These are phyloP conservation scores for Apiospora saccharicola DNA, from an alignment of 2,329 filamentous ascomycete genomes.

Conservation along the genomic window DNA sequence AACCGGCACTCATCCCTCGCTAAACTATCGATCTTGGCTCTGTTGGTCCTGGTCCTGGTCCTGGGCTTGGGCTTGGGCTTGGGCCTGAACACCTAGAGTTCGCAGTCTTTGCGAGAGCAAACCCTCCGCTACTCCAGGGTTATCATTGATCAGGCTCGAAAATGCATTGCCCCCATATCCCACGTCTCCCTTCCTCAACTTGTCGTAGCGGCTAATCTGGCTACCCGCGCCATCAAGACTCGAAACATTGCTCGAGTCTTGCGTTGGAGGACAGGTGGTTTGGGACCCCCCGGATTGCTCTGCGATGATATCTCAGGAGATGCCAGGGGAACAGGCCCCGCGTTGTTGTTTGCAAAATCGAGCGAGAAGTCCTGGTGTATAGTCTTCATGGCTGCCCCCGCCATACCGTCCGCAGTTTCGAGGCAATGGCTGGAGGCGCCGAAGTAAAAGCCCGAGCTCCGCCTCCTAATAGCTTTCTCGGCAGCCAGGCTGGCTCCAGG, in stretches of 20 bases:
- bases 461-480: constrained; percentile 66
- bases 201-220: constrained; percentile 60
- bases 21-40: neutral
- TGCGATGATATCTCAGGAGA: constrained; percentile 39
- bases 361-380: constrained; percentile 36
- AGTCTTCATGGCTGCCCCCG: constrained; percentile 23
- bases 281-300: constrained; percentile 22
- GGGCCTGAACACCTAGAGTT: constrained; percentile 58
- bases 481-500: constrained; percentile 59
- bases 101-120: constrained; percentile 74
- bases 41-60: neutral
- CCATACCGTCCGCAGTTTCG: constrained; percentile 44
- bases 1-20: neutral
- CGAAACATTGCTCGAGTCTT: constrained; percentile 43
- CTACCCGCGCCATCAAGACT: constrained; percentile 28
- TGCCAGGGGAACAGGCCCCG: constrained; percentile 60
- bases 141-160: constrained; percentile 45
- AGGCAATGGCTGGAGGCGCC: constrained; percentile 42
- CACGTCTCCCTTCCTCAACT: constrained; percentile 71
- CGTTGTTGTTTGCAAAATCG: constrained; percentile 42
- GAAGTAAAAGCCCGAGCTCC: constrained; percentile 60
- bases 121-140: constrained; percentile 63
- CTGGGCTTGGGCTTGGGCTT: neutral
- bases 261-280: constrained; percentile 42
- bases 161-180: constrained; percentile 68